Evolutionary conservation across 2,329 filamentous ascomycete species (phyloP).

Genomic region (Tricladium varicosporioides): DNA sequence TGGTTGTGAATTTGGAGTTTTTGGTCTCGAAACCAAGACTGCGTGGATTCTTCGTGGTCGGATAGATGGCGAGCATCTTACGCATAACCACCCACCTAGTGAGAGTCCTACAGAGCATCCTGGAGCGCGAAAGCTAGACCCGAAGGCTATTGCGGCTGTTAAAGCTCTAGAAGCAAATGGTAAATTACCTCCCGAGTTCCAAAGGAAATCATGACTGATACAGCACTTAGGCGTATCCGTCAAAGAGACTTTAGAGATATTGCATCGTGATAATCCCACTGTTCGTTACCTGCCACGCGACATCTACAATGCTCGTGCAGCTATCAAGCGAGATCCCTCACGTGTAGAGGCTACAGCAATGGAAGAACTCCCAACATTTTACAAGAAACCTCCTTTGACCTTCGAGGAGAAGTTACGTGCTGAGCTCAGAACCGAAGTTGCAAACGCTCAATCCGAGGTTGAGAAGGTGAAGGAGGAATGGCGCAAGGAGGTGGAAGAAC

Average conservation of each 20-base stretch:
- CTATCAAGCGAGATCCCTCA: constrained; percentile 63
- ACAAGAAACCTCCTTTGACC: constrained; percentile 63
- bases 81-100: constrained; percentile 65
- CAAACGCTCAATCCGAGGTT: constrained; percentile 55
- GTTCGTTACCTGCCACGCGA: constrained; percentile 62
- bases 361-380: constrained; percentile 61
- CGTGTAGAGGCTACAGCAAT: constrained; percentile 58
- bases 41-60: constrained; percentile 67
- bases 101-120: constrained; percentile 66
- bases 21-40: constrained; percentile 64
- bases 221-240: constrained; percentile 57
- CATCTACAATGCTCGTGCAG: constrained; percentile 66
- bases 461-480: constrained; percentile 55
- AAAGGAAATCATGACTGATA: constrained; percentile 33
- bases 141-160: constrained; percentile 65
- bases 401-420: constrained; percentile 63
- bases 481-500: constrained; percentile 55
- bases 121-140: constrained; percentile 63
- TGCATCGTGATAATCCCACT: constrained; percentile 62
- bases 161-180: constrained; percentile 65
- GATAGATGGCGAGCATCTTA: constrained; percentile 55
- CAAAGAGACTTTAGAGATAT: constrained; percentile 63
- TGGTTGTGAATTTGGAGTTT: constrained; percentile 68
- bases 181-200: constrained; percentile 38
- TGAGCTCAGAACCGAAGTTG: constrained; percentile 59